phyloP scores from a whole-genome alignment of 2,329 filamentous ascomycete species.

The Phyllosticta paracitricarpa region DNA sequence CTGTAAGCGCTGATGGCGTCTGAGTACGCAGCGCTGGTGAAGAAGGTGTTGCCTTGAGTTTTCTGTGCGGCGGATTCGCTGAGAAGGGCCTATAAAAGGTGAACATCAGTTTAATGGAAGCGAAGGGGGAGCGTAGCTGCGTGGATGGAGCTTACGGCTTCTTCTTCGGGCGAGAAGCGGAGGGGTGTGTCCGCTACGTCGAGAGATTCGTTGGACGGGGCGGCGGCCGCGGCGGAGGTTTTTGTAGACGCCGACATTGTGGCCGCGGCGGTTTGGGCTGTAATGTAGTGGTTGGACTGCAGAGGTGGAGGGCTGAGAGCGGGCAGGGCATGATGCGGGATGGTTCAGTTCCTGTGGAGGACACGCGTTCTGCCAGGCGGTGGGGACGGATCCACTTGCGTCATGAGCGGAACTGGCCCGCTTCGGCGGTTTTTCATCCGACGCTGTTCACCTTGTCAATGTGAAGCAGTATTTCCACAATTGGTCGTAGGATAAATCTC shows the following conservation, averaged over 20 bases:
- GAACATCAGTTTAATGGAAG: no score
- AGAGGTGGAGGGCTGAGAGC: no score
- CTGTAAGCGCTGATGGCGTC: constrained; percentile 77
- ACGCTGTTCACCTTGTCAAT: background rate
- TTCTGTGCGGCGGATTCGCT: constrained; percentile 65
- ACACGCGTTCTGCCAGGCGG: constrained; percentile 5
- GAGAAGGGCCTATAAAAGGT: constrained; percentile 48
- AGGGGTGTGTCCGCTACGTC: background rate
- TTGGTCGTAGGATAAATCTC: no score
- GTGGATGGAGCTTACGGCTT: constrained; percentile 2
- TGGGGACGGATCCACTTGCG: constrained; percentile 5
- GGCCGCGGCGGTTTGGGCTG: background rate
- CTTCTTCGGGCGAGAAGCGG: constrained; percentile 8
- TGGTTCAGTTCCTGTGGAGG: background rate
- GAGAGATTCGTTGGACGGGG: background rate
- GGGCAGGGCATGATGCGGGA: background rate
- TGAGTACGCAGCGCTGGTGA: constrained; percentile 59
- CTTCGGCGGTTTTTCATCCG: background rate
- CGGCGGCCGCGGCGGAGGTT: background rate
- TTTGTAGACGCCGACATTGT: background rate
- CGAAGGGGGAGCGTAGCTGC: no score
- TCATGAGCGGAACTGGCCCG: background rate
- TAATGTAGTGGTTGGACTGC: no score
- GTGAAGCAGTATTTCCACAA: background rate
- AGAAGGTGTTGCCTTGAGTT: constrained; percentile 67